These are phyloP conservation scores for Plantago major DNA, from an alignment of 257 asterid species.

Conservation along the genomic window DNA sequence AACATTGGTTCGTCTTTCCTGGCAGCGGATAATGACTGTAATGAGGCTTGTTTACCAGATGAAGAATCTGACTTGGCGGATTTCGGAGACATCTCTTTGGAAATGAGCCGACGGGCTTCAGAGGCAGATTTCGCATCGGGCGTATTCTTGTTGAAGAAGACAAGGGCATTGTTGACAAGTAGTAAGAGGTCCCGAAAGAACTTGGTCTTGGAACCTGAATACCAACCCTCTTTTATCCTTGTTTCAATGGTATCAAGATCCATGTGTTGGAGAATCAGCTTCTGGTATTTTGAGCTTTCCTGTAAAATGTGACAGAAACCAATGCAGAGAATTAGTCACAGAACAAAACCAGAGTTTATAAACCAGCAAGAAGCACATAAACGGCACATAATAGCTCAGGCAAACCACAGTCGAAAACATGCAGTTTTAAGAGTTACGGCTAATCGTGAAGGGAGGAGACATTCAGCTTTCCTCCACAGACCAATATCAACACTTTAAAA, in stretches of 20 bases:
- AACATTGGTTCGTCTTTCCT: conserved; percentile 42
- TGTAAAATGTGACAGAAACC: conserved; percentile 17
- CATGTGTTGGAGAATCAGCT: conserved; percentile 46
- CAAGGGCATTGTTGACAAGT: conserved; percentile 66
- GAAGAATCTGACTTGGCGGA: conserved; percentile 44
- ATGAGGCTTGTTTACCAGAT: conserved; percentile 44
- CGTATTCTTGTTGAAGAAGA: conserved; percentile 45
- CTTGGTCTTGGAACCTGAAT: conserved; percentile 36
- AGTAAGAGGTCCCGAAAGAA: conserved; percentile 65
- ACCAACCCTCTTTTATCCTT: conserved; percentile 53
- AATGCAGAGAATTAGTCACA: no score
- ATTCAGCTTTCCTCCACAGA: no score
- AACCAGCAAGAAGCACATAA: no score
- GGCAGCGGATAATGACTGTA: conserved; percentile 37
- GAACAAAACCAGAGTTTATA: no score
- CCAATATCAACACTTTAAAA: no score
- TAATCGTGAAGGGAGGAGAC: no score
- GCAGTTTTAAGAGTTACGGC: no score
- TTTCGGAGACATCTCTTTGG: conserved; percentile 37
- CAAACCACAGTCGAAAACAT: no score
- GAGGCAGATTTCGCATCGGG: conserved; percentile 45
- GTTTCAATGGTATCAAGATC: conserved; percentile 46
- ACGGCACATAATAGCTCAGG: no score
- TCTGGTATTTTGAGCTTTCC: conserved; percentile 44
- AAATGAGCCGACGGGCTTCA: conserved; percentile 39